Base-by-base conservation (phyloP, 2,329 filamentous ascomycete species). In the Epichloe sibirici region DNA sequence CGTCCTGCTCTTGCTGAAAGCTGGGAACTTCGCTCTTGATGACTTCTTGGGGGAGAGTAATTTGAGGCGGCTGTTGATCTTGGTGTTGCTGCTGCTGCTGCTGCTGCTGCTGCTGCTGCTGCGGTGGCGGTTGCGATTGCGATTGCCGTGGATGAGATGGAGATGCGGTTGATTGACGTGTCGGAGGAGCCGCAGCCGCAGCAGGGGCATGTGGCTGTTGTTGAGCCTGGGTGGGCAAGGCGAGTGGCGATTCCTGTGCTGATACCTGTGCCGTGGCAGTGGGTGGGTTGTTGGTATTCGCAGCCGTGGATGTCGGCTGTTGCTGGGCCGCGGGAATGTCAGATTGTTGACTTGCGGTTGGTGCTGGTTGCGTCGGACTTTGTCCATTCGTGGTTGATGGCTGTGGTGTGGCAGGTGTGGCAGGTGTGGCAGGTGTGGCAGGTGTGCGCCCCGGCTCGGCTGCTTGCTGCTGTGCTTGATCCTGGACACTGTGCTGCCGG, bases 1-100 rank as follows among this genome's bases (percentile, higher is more conserved):
- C 66, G 50, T 68, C 57, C 31, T 61, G 56, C 17, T 54, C 49
- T 4, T 54, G 44, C 23, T 60, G 56, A 11, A 31, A 31, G 23
- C 55, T 54, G 21, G 54, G 54, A 15, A 51, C 51, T 12, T 62
- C 60, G 39, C 59, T 55, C 51, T 64, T 57, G 8, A 58, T 57
- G 47, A 59, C 57, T 35, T 60, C 54, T 23, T 60, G 60, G 17
- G 57, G 51, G 4, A 59, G 57, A 17, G 59, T 37, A 9, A 39
- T 45, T 38, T 46, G 57, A 37, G 49, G 38, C 17, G 40, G 45
- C 8, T 50, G 49, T 9, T 48, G 48, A 8, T 52, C 53, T 31
- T 49, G 51, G 13, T 44, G 40, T 15, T 31, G 7, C 11, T 28
- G 12, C n/a, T 45, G 42, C 21, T 45, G 12, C n/a, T 45, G 42